Evolutionary conservation across 148 eudicot genomes (phyloP).

Genomic region (Rhododendron ferrugineum): DNA sequence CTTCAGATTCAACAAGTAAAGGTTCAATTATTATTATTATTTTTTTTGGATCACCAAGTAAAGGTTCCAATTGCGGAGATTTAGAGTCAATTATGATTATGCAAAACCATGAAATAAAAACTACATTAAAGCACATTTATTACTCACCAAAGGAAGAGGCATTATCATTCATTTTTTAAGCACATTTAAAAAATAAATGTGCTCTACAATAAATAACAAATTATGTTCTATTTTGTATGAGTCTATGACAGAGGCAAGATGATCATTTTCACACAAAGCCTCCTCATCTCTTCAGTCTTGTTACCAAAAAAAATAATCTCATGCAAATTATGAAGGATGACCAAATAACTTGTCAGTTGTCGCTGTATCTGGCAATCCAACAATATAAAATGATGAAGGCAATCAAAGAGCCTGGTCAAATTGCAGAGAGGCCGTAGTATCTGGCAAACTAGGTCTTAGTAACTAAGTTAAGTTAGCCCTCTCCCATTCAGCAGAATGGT

Average conservation of each 20-base stretch:
- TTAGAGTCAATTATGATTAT: background rate
- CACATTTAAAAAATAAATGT: background rate
- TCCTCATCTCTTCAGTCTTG: background rate
- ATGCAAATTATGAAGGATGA: background rate
- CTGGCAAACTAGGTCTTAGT: conserved; percentile 3
- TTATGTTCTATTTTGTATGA: background rate
- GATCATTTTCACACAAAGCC: background rate
- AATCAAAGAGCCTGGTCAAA: background rate
- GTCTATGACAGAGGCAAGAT: background rate
- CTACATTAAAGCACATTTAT: background rate
- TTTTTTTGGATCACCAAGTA: background rate
- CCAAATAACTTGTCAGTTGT: background rate
- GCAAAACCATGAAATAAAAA: background rate
- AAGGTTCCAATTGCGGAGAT: background rate
- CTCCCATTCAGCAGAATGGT: conserved; percentile 9
- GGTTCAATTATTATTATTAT: background rate
- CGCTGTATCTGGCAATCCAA: background rate
- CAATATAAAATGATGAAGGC: background rate
- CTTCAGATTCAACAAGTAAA: background rate
- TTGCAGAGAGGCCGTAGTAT: background rate
- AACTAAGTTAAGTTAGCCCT: conserved; percentile 7
- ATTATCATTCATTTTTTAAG: background rate
- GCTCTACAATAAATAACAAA: background rate
- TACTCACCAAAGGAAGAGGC: background rate
- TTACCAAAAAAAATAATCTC: background rate